phyloP scores from a whole-genome alignment of 2,329 filamentous ascomycete genomes.

The Colletotrichum lentis region DNA sequence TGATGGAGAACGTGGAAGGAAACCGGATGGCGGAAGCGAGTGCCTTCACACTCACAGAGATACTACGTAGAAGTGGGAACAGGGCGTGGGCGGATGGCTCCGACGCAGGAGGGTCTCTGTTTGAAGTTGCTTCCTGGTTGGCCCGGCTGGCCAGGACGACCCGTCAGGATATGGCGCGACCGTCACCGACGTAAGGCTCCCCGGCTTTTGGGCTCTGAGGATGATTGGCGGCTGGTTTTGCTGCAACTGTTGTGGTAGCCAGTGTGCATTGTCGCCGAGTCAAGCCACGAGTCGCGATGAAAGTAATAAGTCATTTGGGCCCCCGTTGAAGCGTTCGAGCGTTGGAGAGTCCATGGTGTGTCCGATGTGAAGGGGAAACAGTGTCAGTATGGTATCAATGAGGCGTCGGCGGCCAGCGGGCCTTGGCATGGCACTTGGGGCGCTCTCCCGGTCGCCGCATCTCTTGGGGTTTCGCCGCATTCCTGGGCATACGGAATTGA shows the following conservation, averaged over 20 bases:
- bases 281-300: neutral
- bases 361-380: neutral
- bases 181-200: neutral
- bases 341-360: neutral
- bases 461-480: conserved; percentile 9
- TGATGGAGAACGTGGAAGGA: neutral
- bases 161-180: neutral
- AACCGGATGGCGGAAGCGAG: neutral
- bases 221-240: neutral
- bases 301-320: neutral
- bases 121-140: conserved; percentile 10
- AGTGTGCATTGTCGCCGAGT: no score
- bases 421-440: conserved; percentile 14
- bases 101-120: conserved; percentile 12
- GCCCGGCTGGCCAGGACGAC: conserved; percentile 13
- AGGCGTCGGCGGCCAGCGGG: neutral
- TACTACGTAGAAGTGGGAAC: neutral
- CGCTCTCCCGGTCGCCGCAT: conserved; percentile 16
- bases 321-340: neutral
- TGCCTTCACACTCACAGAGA: neutral
- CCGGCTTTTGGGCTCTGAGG: neutral
- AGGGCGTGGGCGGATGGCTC: conserved; percentile 16
- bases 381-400: neutral
- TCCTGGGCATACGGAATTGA: conserved; percentile 1
- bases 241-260: neutral